A percentile compares a stretch with the other conserved stretches of the same genome.
Conservation (phyloP, 2,329 filamentous ascomycete genomes). For the Orbilia oligospora region DNA sequence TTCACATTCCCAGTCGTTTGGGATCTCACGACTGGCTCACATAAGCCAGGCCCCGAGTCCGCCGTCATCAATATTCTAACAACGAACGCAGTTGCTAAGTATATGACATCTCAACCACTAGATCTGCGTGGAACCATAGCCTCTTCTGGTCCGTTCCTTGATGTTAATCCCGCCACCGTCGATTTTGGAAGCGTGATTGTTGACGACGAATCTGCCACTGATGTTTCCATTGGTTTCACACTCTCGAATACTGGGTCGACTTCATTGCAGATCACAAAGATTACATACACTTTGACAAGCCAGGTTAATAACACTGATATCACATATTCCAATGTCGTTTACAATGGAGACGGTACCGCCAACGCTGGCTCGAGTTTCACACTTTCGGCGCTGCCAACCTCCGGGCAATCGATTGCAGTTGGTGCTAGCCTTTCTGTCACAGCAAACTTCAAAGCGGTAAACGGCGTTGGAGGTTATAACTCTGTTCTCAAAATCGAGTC, state of each 20-base stretch:
- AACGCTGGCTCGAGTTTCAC: slow-evolving; percentile 66
- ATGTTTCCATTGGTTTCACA: slow-evolving; percentile 65
- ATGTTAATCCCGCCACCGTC: slow-evolving; percentile 66
- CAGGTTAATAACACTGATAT: slow-evolving; percentile 63
- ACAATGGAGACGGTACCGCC: slow-evolving; percentile 62
- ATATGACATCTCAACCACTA: slow-evolving; percentile 66
- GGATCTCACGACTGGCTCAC: slow-evolving; percentile 65
- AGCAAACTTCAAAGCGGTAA: slow-evolving; percentile 66
- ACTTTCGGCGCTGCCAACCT: slow-evolving; percentile 65
- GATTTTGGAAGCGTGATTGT: slow-evolving; percentile 68
- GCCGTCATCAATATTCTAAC: slow-evolving; percentile 67
- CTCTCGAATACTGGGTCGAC: slow-evolving; percentile 67
- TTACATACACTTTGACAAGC: slow-evolving; percentile 65
- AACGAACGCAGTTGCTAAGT: slow-evolving; percentile 66
- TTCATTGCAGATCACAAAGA: slow-evolving; percentile 66
- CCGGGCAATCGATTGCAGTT: slow-evolving; percentile 65
- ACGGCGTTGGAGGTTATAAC: slow-evolving; percentile 65
- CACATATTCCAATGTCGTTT: slow-evolving; percentile 65
- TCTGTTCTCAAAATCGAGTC: slow-evolving; percentile 67
- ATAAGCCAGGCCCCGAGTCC: slow-evolving; percentile 66
- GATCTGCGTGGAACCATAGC: slow-evolving; percentile 67
- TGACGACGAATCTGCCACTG: slow-evolving; percentile 64
- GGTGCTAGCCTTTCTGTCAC: slow-evolving; percentile 65
- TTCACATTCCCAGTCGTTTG: slow-evolving; percentile 68
- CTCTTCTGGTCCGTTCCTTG: slow-evolving; percentile 66